Base-by-base conservation (phyloP, 192 early-diverging fungal genomes). In the Coemansia sp. region DNA sequence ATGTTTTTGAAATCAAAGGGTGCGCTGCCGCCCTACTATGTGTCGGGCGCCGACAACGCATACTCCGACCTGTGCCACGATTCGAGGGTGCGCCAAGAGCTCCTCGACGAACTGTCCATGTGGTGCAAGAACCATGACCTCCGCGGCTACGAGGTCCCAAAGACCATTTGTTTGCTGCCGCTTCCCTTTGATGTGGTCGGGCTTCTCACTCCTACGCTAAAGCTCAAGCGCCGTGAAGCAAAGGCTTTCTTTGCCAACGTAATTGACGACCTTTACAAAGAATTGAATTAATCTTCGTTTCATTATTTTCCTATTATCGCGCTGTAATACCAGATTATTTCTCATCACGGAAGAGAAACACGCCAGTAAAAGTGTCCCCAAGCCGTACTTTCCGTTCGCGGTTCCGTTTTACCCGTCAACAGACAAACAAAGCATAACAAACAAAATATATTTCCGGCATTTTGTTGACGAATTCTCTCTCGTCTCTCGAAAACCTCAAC, bases 181-280 rank as follows among this genome's bases (percentile, higher is more conserved):
- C 84, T 85, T n/a, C 71, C 86, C 22, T 94, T 93, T 73, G 83
- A 91, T 25, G 86, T 88, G 62, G 87, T 91, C 29, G 89, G 82
- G 5, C 81, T 91, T 29, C 77, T 95, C 68, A 94, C 94, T 0
- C 92, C 92, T 3, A 91, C 91, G 8, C 86, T 85, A 32, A 90
- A 90, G 69, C 69, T 87, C 36, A 87, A 85, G 57, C 74, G 86
- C 2, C 55, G 70, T 8, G 77, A 58, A 20, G 81, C 81, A 6
- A 60, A 65, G 46, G 69, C 59, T 17, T 36, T 71, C 17, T 89
- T 87, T 66, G 62, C 74, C 15, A 64, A 72, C 14, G 32, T 70
- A 0, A 71, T 89, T 46, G 80, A 82, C 56, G 73, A 63, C n/a
- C 62, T 89, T 69, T 89, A 89, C 69, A 56, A 65, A 45, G 84